Conservation (phyloP, 2,329 filamentous ascomycete genomes). For the Colletotrichum navitas region DNA sequence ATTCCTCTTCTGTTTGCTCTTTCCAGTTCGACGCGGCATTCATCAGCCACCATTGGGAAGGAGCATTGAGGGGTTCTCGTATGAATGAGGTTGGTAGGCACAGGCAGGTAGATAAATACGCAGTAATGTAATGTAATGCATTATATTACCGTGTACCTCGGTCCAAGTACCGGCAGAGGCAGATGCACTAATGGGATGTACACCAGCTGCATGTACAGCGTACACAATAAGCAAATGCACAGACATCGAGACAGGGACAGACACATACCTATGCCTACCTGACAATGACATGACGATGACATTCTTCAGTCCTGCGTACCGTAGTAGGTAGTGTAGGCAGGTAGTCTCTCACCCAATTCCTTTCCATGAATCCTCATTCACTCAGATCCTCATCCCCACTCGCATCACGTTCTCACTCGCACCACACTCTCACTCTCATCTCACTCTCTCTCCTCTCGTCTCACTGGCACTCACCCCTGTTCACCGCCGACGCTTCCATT, state of each 20-base stretch:
- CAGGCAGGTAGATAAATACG: no score
- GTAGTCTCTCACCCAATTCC: no score
- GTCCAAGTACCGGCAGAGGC: neutral
- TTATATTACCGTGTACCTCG: neutral
- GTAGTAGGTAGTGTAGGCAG: no score
- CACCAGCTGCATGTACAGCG: neutral
- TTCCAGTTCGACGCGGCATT: neutral
- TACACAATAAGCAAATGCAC: neutral
- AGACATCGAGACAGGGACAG: no score
- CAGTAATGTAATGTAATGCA: neutral
- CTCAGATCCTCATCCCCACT: neutral
- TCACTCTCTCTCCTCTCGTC: neutral
- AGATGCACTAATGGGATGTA: neutral
- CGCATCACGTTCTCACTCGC: neutral
- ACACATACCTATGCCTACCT: neutral
- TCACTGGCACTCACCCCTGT: neutral
- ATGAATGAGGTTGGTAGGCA: no score
- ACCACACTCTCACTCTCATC: neutral
- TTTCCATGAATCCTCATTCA: no score
- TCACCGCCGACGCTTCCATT: neutral
- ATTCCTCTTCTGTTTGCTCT: neutral
- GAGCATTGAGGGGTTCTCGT: neutral
- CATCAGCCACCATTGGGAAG: slow-evolving; percentile 22
- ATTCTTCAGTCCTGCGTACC: no score
- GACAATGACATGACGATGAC: slow-evolving; percentile 4